Evolutionary conservation across 768 basidiomycete genomes (phyloP).

Genomic region (Dendrothele bispora): DNA sequence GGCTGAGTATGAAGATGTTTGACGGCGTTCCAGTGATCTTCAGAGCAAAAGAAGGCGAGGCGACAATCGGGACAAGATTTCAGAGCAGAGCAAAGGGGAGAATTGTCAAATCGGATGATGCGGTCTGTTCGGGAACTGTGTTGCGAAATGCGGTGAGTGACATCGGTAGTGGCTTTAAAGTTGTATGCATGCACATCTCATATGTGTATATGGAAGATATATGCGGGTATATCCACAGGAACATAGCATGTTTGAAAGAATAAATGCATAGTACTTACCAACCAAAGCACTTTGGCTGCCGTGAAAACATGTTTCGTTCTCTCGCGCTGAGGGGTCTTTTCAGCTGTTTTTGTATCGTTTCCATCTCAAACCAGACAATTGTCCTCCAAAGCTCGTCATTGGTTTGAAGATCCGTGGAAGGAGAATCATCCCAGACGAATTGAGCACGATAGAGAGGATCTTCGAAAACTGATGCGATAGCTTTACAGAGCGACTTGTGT

Average conservation of each 20-base stretch:
- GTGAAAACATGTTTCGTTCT: constrained; percentile 26
- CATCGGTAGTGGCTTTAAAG: too few species aligned
- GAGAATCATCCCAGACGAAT: constrained; percentile 11
- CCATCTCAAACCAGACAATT: constrained; percentile 11
- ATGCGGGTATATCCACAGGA: too few species aligned
- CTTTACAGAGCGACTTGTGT: constrained; percentile 35
- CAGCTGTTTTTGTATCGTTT: constrained; percentile 10
- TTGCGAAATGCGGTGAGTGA: neutral
- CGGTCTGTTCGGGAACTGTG: constrained; percentile 26
- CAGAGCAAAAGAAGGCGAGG: constrained; percentile 28
- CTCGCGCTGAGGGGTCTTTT: constrained; percentile 14
- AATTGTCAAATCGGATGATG: constrained; percentile 22
- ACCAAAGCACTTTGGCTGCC: constrained; percentile 29
- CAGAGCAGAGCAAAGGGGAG: neutral
- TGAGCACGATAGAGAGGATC: constrained; percentile 13
- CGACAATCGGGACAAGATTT: constrained; percentile 24
- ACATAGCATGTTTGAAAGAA: too few species aligned
- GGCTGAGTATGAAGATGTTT: constrained; percentile 15
- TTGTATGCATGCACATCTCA: too few species aligned
- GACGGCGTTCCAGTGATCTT: constrained; percentile 22
- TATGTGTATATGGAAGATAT: too few species aligned
- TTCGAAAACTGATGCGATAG: constrained; percentile 21
- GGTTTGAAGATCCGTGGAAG: constrained; percentile 10
- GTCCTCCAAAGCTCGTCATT: constrained; percentile 13
- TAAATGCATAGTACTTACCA: constrained; percentile 19